Evolutionary conservation across 1,139 yeast genomes (phyloP).

Genomic region (Candida freyschussii): DNA sequence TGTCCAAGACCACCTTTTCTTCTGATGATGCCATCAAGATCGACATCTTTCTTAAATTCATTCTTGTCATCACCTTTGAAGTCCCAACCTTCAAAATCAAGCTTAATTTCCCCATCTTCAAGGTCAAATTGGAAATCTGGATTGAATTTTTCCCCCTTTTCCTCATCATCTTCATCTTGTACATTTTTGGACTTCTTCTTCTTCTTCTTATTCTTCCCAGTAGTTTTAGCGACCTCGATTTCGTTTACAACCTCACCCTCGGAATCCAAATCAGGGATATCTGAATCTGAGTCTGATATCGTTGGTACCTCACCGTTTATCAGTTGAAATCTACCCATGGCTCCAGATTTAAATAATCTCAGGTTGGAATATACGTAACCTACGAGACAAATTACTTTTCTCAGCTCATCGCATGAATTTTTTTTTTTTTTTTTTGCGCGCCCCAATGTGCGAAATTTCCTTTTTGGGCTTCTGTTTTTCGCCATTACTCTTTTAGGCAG

Average conservation of each 20-base stretch:
- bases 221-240: slow-evolving; percentile 38
- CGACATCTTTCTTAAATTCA: slow-evolving; percentile 57
- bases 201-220: slow-evolving; percentile 26
- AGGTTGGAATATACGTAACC: too few relatives aligned
- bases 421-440: not conserved
- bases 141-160: slow-evolving; percentile 50
- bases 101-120: slow-evolving; percentile 49
- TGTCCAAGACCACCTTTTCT: slow-evolving; percentile 72
- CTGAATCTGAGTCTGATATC: slow-evolving; percentile 68
- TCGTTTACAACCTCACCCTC: slow-evolving; percentile 49
- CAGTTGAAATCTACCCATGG: slow-evolving; percentile 10
- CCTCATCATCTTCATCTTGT: slow-evolving; percentile 27
- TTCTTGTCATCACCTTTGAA: slow-evolving; percentile 49
- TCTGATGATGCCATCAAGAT: slow-evolving; percentile 78
- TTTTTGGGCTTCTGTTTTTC: too few relatives aligned
- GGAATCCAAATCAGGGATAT: slow-evolving; percentile 52
- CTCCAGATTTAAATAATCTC: too few relatives aligned
- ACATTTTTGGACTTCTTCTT: slow-evolving; percentile 29
- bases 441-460: too few relatives aligned
- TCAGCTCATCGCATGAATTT: slow-evolving; percentile 7
- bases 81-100: slow-evolving; percentile 76
- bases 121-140: slow-evolving; percentile 67
- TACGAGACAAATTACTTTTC: slow-evolving; percentile 2
- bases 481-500: too few relatives aligned
- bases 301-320: slow-evolving; percentile 42